Percentiles rank a stretch among this genome's conserved stretches.
Evolutionary conservation across 176 grass and related monocot genomes (phyloP).

Genomic region (Secale cereale): DNA sequence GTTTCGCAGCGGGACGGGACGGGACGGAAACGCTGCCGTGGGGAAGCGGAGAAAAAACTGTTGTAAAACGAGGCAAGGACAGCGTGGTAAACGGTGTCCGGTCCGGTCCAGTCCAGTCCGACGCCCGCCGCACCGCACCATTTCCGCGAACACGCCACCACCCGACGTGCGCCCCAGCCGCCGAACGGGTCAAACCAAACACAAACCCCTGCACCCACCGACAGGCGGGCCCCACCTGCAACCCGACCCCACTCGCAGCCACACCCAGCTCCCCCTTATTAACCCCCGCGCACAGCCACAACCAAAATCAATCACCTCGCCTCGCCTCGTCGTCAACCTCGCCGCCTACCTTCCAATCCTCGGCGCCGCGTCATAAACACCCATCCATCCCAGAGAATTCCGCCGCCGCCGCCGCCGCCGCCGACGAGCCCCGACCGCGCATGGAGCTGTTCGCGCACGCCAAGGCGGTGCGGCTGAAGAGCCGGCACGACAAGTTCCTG

Average conservation of each 20-base stretch:
- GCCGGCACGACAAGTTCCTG: constrained; percentile 87
- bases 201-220: neutral
- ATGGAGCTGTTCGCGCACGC: constrained; percentile 80
- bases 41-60: neutral
- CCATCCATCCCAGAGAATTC: neutral
- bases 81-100: neutral
- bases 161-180: constrained; percentile 6
- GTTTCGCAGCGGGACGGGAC: neutral
- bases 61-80: neutral
- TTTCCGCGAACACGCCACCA: constrained; percentile 6
- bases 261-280: neutral
- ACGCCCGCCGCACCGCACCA: neutral
- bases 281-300: neutral
- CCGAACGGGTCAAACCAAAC: constrained; percentile 3
- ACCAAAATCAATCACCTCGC: no score
- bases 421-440: neutral
- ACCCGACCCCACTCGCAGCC: neutral
- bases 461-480: constrained; percentile 78
- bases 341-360: neutral
- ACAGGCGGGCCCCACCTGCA: neutral
- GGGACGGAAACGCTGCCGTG: neutral
- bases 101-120: neutral
- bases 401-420: neutral
- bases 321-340: neutral
- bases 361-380: neutral